Evolutionary conservation across 148 eudicot genomes (phyloP), one percentile per base, ranked within the genome.

Genomic region (Drosera capensis): DNA sequence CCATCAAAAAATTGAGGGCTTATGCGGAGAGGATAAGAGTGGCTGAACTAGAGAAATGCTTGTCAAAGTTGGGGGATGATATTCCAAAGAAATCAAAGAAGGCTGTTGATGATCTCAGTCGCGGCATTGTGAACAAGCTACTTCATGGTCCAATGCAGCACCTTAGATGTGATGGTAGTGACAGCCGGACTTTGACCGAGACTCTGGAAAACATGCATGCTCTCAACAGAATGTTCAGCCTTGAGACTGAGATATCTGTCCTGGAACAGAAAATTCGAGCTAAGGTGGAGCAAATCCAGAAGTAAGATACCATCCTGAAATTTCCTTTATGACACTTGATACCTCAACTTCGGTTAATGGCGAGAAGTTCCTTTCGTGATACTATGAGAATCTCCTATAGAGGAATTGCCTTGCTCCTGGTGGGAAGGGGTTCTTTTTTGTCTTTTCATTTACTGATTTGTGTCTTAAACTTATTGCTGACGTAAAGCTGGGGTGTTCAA

Each of bases 131-230:
- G 28, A 86, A 86, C 68, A 86, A 79, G 68, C 73, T 86, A 14
- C 79, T 86, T 29, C 96, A 86, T 51, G 96, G 96, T 23, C 96
- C 96, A 12, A 78, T 86, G 93, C 93, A 81, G 56, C 96, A 86
- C 67, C 65, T 86, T 49, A 79, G 96, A 63, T 86, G 93, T 46
- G 96, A 86, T 47, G 96, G 94, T 36, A 86, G 94, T 48, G 94
- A 86, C 46, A 79, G 74, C 45, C 74, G 93, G 37, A 86, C 85
- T 24, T 54, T 86, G 54, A 72, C 42, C 7, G 96, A 86, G 68
- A 79, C 94, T 8, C 78, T 86, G 1, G 96, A 86, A 64, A 86
- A 86, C 56, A 86, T 86, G 96, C 79, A 86, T 47, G 96, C 96
- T 21, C 62, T 86, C 13, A 86, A 86, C 68, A 60, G 96, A 66